A percentile compares a stretch with the other conserved stretches of the same genome.
Evolutionary conservation across 2,329 filamentous ascomycete species (phyloP).

Genomic region (Sclerotinia sclerotiorum): DNA sequence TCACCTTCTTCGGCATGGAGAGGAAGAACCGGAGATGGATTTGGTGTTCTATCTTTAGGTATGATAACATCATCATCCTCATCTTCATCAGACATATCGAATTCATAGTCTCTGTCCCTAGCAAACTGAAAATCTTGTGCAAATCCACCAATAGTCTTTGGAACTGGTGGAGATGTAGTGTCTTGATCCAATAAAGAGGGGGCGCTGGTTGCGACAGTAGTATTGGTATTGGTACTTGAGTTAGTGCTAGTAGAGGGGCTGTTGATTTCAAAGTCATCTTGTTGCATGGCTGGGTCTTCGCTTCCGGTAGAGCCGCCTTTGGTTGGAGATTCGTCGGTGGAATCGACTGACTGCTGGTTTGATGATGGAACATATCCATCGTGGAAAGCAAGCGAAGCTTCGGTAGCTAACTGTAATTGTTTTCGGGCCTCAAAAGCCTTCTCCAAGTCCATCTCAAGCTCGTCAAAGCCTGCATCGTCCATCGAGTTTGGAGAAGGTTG

Average conservation of each 20-base stretch:
- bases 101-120: not conserved
- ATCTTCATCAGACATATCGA: not conserved
- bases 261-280: not conserved
- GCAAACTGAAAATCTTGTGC: no score
- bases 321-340: not conserved
- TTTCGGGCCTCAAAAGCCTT: not conserved
- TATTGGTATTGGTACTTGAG: no score
- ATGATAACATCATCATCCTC: not conserved
- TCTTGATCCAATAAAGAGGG: no score
- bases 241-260: not conserved
- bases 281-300: not conserved
- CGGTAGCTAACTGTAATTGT: not conserved
- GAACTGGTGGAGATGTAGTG: no score
- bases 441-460: not conserved
- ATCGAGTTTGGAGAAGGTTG: not conserved
- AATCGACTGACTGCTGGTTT: not conserved
- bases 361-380: not conserved
- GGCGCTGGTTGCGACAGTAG: no score
- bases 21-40: not conserved
- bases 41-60: no score
- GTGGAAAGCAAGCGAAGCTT: no score
- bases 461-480: not conserved
- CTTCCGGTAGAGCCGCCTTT: not conserved
- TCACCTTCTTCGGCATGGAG: not conserved
- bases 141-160: no score